These are phyloP conservation scores for Solanum hybrid DNA, from an alignment of 305 asterid genomes.

Conservation along the genomic window DNA sequence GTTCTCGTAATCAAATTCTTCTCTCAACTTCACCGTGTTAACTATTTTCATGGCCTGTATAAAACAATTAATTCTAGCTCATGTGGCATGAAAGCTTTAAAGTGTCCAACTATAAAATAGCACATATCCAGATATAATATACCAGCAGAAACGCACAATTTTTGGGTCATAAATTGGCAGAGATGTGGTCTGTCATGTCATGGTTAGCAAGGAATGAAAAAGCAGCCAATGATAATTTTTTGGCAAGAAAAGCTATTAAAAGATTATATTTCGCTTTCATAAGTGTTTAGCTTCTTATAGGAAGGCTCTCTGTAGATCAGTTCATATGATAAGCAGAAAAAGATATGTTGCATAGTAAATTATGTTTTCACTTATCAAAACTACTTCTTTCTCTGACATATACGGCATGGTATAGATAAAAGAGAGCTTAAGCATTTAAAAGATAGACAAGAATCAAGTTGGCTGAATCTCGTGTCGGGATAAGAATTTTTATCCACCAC, in stretches of 20 bases:
- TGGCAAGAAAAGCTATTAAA: not conserved
- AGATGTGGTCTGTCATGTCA: not conserved
- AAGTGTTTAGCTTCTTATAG: not conserved
- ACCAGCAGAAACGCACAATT: not conserved
- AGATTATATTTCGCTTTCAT: not conserved
- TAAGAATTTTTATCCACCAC: not conserved
- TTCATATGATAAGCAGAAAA: not conserved
- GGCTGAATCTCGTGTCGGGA: not conserved
- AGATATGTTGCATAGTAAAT: not conserved
- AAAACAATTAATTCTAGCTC: conserved; percentile 13
- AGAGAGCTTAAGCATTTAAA: not conserved
- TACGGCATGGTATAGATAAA: not conserved
- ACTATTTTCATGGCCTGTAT: conserved; percentile 92
- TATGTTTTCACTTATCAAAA: not conserved
- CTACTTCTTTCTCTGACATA: not conserved
- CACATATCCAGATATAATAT: not conserved
- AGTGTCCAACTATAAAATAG: not conserved
- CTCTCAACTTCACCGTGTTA: conserved; percentile 70
- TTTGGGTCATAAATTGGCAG: conserved; percentile 5
- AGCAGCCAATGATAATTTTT: not conserved
- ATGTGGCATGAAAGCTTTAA: not conserved
- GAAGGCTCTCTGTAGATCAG: not conserved
- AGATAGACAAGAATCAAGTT: not conserved
- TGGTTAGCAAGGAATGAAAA: not conserved
- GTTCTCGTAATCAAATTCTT: conserved; percentile 89